Conservation (phyloP, 1,139 yeast species). For the Geotrichum restrictum region DNA sequence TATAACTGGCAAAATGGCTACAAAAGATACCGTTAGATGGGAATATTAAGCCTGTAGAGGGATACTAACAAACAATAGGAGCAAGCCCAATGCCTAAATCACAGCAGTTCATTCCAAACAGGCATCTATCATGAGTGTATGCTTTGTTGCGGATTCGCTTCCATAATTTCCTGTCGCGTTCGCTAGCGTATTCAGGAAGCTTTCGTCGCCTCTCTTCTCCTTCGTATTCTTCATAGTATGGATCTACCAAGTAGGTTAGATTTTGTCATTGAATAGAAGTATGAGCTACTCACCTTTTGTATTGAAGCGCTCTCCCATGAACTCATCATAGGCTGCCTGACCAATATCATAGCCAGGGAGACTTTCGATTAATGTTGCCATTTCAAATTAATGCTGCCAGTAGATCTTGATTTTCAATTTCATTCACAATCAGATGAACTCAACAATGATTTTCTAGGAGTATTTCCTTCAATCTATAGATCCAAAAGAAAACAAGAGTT, state of each 20-base stretch:
- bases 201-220: constrained; percentile 54
- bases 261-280: neutral
- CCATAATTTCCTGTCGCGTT: constrained; percentile 65
- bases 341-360: constrained; percentile 56
- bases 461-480: too few relatives aligned
- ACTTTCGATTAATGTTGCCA: constrained; percentile 40
- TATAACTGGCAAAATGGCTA: constrained; percentile 57
- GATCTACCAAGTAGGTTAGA: constrained; percentile 44
- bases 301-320: constrained; percentile 58
- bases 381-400: neutral
- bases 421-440: too few relatives aligned
- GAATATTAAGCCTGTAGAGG: constrained; percentile 19
- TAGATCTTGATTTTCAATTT: too few relatives aligned
- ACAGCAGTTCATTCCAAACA: constrained; percentile 49
- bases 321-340: constrained; percentile 58
- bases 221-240: constrained; percentile 55
- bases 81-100: constrained; percentile 78
- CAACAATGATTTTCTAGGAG: too few relatives aligned
- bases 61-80: constrained; percentile 39
- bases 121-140: constrained; percentile 79
- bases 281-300: constrained; percentile 41
- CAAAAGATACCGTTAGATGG: constrained; percentile 30
- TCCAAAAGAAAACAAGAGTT: too few relatives aligned
- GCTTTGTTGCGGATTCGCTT: constrained; percentile 68
- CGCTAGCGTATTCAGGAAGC: constrained; percentile 57